These are phyloP conservation scores for Salix dunnii DNA, from an alignment of 345 rosid species.

Conservation along the genomic window DNA sequence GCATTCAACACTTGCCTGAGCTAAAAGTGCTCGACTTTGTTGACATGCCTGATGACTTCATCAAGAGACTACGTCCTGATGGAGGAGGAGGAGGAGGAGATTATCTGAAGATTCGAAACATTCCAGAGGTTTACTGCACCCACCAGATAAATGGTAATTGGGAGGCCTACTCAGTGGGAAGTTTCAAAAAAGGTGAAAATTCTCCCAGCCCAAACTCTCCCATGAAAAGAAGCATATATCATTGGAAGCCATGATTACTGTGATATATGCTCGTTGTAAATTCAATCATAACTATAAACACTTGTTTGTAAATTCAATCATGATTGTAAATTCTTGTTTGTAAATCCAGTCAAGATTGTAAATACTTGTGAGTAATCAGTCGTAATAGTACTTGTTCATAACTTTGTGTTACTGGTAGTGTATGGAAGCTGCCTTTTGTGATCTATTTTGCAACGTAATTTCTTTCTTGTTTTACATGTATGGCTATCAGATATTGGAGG, in stretches of 20 bases:
- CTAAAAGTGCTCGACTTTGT: slow-evolving; percentile 21
- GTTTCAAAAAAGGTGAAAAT: not conserved
- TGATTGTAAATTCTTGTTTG: no score
- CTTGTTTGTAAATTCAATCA: no score
- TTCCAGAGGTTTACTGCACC: slow-evolving; percentile 12
- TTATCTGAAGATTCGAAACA: not conserved
- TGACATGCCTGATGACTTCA: slow-evolving; percentile 17
- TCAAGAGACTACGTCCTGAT: slow-evolving; percentile 1
- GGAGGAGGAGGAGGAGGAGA: slow-evolving; percentile 8
- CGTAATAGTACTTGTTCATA: no score
- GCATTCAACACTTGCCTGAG: slow-evolving; percentile 11
- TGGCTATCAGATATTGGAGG: no score
- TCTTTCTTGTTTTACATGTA: no score
- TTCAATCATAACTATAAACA: no score
- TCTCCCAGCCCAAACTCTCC: not conserved
- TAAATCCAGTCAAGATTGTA: no score
- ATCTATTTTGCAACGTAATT: no score
- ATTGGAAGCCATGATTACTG: not conserved
- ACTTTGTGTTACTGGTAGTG: no score
- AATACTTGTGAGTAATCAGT: no score
- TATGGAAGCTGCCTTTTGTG: no score
- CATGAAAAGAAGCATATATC: not conserved
- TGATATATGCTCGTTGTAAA: not conserved
- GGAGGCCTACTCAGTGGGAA: slow-evolving; percentile 8
- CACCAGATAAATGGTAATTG: not conserved